A percentile compares a stretch with the other conserved stretches of the same genome.
phyloP scores from a whole-genome alignment of 2,329 filamentous ascomycete species.

The Alternaria burnsii region DNA sequence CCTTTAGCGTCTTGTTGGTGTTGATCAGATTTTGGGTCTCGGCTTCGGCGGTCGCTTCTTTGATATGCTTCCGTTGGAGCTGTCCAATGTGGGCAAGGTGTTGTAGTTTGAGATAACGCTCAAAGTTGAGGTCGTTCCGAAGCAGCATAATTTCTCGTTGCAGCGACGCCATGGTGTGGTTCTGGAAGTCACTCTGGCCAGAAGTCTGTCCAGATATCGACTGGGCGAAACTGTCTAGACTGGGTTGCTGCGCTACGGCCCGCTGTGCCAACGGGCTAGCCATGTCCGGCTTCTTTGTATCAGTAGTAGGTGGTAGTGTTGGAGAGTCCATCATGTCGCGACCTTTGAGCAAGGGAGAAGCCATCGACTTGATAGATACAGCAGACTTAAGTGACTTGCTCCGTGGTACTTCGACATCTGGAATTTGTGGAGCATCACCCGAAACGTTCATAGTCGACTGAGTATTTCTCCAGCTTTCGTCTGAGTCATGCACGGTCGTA shows the following conservation, averaged over 20 bases:
- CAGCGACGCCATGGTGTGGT: constrained; percentile 58
- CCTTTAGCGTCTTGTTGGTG: constrained; percentile 76
- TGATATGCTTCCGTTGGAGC: constrained; percentile 75
- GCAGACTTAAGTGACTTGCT: constrained; percentile 52
- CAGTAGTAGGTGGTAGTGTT: constrained; percentile 63
- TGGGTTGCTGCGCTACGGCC: constrained; percentile 35
- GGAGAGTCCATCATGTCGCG: constrained; percentile 66
- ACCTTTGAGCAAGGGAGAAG: constrained; percentile 56
- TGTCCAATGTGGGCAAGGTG: constrained; percentile 84
- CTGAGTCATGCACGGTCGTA: constrained; percentile 40
- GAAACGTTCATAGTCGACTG: constrained; percentile 59
- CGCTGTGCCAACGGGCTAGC: constrained; percentile 32
- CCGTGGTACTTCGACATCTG: constrained; percentile 33
- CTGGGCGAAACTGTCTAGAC: constrained; percentile 47
- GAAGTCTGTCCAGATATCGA: constrained; percentile 33
- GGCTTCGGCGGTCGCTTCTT: constrained; percentile 79
- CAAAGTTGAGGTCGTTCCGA: constrained; percentile 83
- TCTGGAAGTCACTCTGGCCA: constrained; percentile 42
- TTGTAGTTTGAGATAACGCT: constrained; percentile 83
- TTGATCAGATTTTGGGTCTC: constrained; percentile 84
- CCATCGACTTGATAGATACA: constrained; percentile 53
- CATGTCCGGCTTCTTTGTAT: constrained; percentile 35
- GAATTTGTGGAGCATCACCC: constrained; percentile 32
- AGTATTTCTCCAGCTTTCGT: constrained; percentile 63
- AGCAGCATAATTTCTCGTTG: constrained; percentile 78